Conservation (phyloP, 108 stramenopile genomes). For the Licmophora abbreviata region DNA sequence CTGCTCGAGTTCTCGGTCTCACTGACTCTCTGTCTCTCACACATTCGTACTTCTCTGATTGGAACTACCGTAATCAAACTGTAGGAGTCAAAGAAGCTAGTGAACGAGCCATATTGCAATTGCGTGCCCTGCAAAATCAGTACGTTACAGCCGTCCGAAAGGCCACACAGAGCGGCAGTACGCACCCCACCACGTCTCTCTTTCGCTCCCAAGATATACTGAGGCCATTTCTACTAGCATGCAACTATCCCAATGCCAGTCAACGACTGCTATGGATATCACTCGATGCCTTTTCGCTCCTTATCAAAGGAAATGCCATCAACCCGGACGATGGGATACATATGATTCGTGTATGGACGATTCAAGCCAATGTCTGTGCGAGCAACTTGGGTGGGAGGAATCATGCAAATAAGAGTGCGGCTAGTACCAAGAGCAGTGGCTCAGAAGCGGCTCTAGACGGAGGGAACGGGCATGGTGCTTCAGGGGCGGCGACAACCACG, state of each 20-base stretch:
- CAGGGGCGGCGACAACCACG: no score
- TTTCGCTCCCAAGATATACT: conserved; percentile 73
- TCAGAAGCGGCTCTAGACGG: neutral
- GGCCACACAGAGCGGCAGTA: conserved; percentile 22
- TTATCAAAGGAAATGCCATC: conserved; percentile 79
- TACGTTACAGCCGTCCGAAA: conserved; percentile 78
- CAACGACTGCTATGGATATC: conserved; percentile 47
- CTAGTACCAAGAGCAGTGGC: neutral
- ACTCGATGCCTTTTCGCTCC: conserved; percentile 53
- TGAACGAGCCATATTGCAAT: conserved; percentile 73
- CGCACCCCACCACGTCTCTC: conserved; percentile 71
- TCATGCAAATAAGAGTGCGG: no score
- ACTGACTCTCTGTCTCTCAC: neutral
- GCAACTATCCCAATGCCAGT: conserved; percentile 74
- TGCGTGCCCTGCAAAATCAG: conserved; percentile 63
- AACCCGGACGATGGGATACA: conserved; percentile 60
- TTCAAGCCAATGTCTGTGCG: conserved; percentile 65
- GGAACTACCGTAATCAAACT: neutral
- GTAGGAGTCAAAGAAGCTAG: conserved; percentile 77
- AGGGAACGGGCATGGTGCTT: no score
- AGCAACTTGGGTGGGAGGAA: no score
- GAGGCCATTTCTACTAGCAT: conserved; percentile 75
- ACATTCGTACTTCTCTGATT: conserved; percentile 5
- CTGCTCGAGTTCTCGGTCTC: neutral
- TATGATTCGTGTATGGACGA: conserved; percentile 65